Base-by-base conservation (phyloP, 352 stramenopile species). In the Pythium aristosporum region DNA sequence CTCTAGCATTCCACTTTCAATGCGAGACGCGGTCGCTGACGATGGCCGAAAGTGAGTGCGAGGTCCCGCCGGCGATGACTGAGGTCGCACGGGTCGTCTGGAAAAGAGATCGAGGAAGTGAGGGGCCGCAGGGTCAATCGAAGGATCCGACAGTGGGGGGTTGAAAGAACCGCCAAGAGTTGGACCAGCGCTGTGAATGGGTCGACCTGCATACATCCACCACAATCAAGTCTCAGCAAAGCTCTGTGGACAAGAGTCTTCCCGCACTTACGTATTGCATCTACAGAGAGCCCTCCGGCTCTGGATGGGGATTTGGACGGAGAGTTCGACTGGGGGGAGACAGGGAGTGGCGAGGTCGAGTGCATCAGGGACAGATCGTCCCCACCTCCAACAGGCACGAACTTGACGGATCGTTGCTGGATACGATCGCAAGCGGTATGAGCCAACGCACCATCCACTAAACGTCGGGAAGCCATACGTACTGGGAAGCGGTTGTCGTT, bases 401-500 rank as follows among this genome's bases (percentile, higher is more conserved):
- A 88, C 25, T 75, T 82, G 20, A 79, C 61, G 0, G 70, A 63
- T 3, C 79, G 79, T 68, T 77, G 66, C 79, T 88, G 57, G 25
- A 36, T 47, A 20, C 7, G 16, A 56, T 7, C 32, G 2, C 39
- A 41, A 6, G 21, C 42, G 1, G 18, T 15, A 16, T 21, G 15
- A 46, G 44, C 8, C 23, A 43, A 47, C 62, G 23, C 34, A 39
- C 20, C 54, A 6, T 57, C 18, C 15, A 16, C 37, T 34, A 16
- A 15, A 23, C 3, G 49, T n/a, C 9, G 32, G 41, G 15, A 4
- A 39, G 10, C n/a, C 6, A 30, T 28, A 48, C 65, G n/a, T 69
- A 87, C 78, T 41, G 78, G 78, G 39, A 83, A 75, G 25, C 71
- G 65, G 28, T 76, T 79, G n/a, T 76, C 72, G 21, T 76, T 71